These are phyloP conservation scores for Beauveria australis DNA, from an alignment of 2,329 filamentous ascomycete genomes.

Conservation along the genomic window DNA sequence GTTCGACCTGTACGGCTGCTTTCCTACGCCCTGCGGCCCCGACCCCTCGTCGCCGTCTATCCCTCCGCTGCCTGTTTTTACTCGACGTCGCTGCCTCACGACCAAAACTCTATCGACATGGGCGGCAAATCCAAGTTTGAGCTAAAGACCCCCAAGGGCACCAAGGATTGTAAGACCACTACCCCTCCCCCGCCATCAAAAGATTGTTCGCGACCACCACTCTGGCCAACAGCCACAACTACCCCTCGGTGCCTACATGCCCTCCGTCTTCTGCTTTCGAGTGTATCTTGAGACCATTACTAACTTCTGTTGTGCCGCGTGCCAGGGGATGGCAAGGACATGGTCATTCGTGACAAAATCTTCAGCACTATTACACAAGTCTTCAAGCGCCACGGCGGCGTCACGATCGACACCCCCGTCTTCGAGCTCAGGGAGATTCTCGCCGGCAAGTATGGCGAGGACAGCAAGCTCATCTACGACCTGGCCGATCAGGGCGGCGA, in stretches of 20 bases:
- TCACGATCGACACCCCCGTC: constrained; percentile 72
- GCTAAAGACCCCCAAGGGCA: constrained; percentile 86
- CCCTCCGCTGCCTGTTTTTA: neutral
- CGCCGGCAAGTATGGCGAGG: constrained; percentile 84
- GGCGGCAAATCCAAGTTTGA: constrained; percentile 47
- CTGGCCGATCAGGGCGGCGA: constrained; percentile 81
- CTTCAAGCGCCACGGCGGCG: constrained; percentile 76
- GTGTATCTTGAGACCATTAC: neutral
- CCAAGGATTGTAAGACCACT: constrained; percentile 60
- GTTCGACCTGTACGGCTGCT: constrained; percentile 10
- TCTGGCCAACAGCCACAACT: neutral
- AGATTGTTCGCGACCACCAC: neutral
- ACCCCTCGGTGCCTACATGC: neutral
- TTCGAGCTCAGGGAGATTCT: constrained; percentile 85
- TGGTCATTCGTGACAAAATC: constrained; percentile 74
- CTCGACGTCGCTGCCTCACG: neutral
- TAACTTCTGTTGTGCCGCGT: neutral
- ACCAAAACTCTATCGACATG: constrained; percentile 19
- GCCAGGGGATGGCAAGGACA: constrained; percentile 61
- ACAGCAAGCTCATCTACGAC: constrained; percentile 87
- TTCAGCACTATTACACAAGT: constrained; percentile 67
- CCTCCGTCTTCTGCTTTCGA: neutral
- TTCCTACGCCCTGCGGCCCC: constrained; percentile 1
- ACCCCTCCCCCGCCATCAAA: constrained; percentile 3
- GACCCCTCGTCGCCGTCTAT: neutral